Evolutionary conservation across 2,329 filamentous ascomycete species (phyloP), one percentile per base, ranked within the genome.

Genomic region (Hymenoscyphus albidus): DNA sequence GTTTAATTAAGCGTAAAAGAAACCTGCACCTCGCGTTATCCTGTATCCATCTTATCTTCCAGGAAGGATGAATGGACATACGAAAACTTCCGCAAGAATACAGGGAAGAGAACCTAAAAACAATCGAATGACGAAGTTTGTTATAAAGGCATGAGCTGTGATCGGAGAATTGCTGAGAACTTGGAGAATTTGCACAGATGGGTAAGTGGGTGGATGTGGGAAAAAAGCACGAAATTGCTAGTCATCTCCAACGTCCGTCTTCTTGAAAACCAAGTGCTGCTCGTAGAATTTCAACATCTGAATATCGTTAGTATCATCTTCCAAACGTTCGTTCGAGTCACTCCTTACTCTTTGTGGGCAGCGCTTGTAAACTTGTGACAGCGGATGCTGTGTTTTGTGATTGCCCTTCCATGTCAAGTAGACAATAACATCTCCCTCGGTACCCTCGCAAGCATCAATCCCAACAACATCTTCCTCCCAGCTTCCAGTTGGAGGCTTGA

Each of bases 341-440:
- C 13, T 58, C 62, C 78, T 63, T 75, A 89, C 89, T 82, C 88
- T 91, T 73, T 94, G 91, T 0, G 91, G 91, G 70, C 90, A 93
- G 70, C 92, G 88, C 72, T 87, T 83, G 71, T 93, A 91, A 7
- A 93, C 83, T 14, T 88, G 82, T 22, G 81, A 76, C 16, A 91
- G 86, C 10, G 85, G 82, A 71, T 94, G 91, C 73, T 90, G 87
- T 0, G 89, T 91, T 79, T 92, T 93, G 58, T 85, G 80, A 9
- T 86, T 87, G 66, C 89, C 87, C 70, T 87, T 88, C 91, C 91
- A 94, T 13, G 86, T 85, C 39, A 93, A 77, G 70, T 88, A 92
- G 0, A 90, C 89, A 39, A 86, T 81, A 14, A 91, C 79, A 65
- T 82, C 83, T 18, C 82, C 83, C 32, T 83, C 79, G 59, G 84